These are phyloP conservation scores for Bryum argenteum DNA, from an alignment of 225 moss, liverwort and hornwort species.

Conservation along the genomic window DNA sequence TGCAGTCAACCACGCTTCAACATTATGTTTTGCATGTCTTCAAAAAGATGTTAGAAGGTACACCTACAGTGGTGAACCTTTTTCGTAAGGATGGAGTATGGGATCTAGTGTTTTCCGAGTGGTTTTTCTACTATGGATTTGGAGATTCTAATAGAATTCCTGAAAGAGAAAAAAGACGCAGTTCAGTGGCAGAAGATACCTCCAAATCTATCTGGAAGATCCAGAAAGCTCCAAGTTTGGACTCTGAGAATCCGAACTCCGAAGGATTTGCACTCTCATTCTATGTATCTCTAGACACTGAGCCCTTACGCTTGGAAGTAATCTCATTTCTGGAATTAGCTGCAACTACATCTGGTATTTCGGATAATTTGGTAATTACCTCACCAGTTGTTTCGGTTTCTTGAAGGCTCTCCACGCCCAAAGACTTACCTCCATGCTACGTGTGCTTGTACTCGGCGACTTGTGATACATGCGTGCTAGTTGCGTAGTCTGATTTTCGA, in stretches of 20 bases:
- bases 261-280: slow-evolving; percentile 33
- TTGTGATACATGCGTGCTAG: slow-evolving; percentile 12
- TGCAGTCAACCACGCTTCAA: slow-evolving; percentile 69
- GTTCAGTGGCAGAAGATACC: slow-evolving; percentile 28
- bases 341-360: slow-evolving; percentile 63
- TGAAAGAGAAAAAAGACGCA: slow-evolving; percentile 28
- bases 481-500: slow-evolving; percentile 16
- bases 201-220: slow-evolving; percentile 34
- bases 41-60: slow-evolving; percentile 82
- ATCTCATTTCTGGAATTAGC: slow-evolving; percentile 87
- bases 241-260: slow-evolving; percentile 30
- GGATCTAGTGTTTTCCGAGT: slow-evolving; percentile 76
- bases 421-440: background rate
- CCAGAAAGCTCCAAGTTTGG: slow-evolving; percentile 33
- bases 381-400: background rate
- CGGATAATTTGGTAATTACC: slow-evolving; percentile 65
- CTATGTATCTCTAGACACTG: slow-evolving; percentile 54
- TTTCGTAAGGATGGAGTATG: slow-evolving; percentile 75
- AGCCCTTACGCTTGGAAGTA: slow-evolving; percentile 75
- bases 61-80: slow-evolving; percentile 66
- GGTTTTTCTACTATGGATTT: slow-evolving; percentile 79
- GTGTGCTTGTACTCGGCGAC: background rate
- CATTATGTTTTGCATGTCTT: slow-evolving; percentile 82
- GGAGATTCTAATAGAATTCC: slow-evolving; percentile 36
- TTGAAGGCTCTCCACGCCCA: slow-evolving; percentile 1